Base-by-base conservation (phyloP, 83 land plant genomes). In the Larix sibirica region DNA sequence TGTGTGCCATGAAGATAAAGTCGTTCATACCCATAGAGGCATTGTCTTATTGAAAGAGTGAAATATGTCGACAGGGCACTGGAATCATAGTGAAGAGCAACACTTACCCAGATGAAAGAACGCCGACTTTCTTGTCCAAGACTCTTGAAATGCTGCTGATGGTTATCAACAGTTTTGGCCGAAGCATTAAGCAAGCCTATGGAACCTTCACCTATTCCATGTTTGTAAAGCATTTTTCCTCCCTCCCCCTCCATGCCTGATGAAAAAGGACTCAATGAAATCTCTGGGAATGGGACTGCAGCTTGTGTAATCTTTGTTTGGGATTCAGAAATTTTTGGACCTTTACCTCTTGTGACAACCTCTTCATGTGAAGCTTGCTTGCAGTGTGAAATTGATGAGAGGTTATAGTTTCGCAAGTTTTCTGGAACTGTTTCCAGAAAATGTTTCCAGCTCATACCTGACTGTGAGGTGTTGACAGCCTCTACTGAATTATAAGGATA, bases 361-460 rank as follows among this genome's bases (percentile, higher is more conserved):
- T 78, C 80, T 28, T 78, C 31, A 28, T 58, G 63, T 18, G 42
- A 28, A 33, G 18, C 42, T 59, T 58, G 18, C 38, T 60, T 78
- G 80, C 40, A 10, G 38, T 31, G 16, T 33, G 23, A 31, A 6
- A 28, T 78, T 28, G 21, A 28, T 6, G 64, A 78, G 14, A 58
- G 33, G 24, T 78, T 78, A 26, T 78, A 78, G 42, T 60, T 78
- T 78, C 56, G 80, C 56, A 59, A 21, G 33, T 77, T 77, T 60
- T 78, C 64, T 24, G 80, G 62, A 58, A 60, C 64, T 58, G 80
- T 78, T 59, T 78, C 80, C 10, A 59, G 80, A 60, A 78, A 78
- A 18, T 56, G 42, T 60, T 78, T 78, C 64, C 80, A 78, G 10
- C 80, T 61, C 56, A 56, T 33, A 59, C 80, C 42, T 56, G 42